Conservation (phyloP, 352 stramenopile species). For the Pythium chondricola region DNA sequence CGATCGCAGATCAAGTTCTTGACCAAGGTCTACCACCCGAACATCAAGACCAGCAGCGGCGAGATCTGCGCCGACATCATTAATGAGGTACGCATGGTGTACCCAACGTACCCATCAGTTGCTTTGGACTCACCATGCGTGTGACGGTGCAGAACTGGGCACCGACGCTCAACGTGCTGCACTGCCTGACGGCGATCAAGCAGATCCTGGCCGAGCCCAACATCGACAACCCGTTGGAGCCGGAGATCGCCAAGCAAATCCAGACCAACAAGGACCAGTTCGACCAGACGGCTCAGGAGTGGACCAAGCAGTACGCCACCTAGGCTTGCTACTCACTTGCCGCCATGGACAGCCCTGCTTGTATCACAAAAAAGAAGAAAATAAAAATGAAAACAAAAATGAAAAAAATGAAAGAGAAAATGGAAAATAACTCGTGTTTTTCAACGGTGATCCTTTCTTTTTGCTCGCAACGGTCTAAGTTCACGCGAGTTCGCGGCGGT, state of each 20-base stretch:
- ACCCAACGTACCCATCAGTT: no score
- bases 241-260: constrained; percentile 92
- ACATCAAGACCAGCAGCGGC: constrained; percentile 93
- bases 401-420: neutral
- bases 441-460: no score
- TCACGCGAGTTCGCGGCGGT: constrained; percentile 17
- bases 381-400: neutral
- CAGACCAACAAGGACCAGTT: constrained; percentile 92
- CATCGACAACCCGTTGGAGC: constrained; percentile 95
- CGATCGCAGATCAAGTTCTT: constrained; percentile 80
- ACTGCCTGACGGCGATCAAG: constrained; percentile 90
- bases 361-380: no score
- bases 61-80: constrained; percentile 96
- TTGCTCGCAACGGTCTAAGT: no score
- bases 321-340: constrained; percentile 26
- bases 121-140: neutral
- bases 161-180: constrained; percentile 92
- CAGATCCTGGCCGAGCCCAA: constrained; percentile 94
- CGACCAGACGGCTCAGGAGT: constrained; percentile 90
- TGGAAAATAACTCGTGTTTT: neutral
- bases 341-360: no score
- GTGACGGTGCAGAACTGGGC: constrained; percentile 85
- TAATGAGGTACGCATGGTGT: constrained; percentile 71
- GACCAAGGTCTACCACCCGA: constrained; percentile 96
- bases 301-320: constrained; percentile 87